phyloP scores from a whole-genome alignment of 805 yeast genomes.

The Barnettozyma populi region DNA sequence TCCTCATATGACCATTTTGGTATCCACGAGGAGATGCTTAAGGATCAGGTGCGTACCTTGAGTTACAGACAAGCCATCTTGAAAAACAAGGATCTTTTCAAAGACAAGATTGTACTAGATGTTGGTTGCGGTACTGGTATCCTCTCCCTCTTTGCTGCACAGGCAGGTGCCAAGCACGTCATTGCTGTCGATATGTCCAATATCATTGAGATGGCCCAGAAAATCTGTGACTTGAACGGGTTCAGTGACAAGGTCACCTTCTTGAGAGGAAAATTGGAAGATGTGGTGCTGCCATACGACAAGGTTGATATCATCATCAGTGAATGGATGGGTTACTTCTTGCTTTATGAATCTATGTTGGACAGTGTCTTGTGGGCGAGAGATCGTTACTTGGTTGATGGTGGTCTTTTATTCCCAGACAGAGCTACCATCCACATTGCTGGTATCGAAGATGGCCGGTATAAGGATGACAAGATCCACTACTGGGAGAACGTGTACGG shows the following conservation, averaged over 20 bases:
- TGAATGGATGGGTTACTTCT: slow-evolving; percentile 99
- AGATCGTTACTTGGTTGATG: slow-evolving; percentile 71
- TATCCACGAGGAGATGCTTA: slow-evolving; percentile 98
- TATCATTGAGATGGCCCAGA: slow-evolving; percentile 93
- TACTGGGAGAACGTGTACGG: slow-evolving; percentile 98
- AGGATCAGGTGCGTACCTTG: slow-evolving; percentile 88
- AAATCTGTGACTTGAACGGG: slow-evolving; percentile 81
- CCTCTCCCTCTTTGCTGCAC: slow-evolving; percentile 94
- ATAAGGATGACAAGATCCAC: slow-evolving; percentile 84
- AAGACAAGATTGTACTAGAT: slow-evolving; percentile 90
- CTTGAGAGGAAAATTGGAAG: slow-evolving; percentile 91
- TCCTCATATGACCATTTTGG: slow-evolving; percentile 95
- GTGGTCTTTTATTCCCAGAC: slow-evolving; percentile 93
- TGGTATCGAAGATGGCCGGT: slow-evolving; percentile 87
- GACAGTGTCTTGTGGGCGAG: slow-evolving; percentile 94
- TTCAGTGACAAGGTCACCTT: slow-evolving; percentile 80
- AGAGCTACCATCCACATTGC: slow-evolving; percentile 87
- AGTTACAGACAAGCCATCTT: slow-evolving; percentile 89
- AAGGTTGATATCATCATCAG: slow-evolving; percentile 92
- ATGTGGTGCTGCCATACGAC: slow-evolving; percentile 76
- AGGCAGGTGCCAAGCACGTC: slow-evolving; percentile 98
- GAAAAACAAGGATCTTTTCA: slow-evolving; percentile 83
- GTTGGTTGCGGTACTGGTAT: slow-evolving; percentile 99
- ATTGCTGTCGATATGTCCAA: slow-evolving; percentile 96
- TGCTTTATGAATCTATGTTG: slow-evolving; percentile 94